Percentiles rank a stretch among this genome's conserved stretches.
These are phyloP conservation scores for Apiospora sp. DNA, from an alignment of 2,329 filamentous ascomycete species.

Conservation along the genomic window DNA sequence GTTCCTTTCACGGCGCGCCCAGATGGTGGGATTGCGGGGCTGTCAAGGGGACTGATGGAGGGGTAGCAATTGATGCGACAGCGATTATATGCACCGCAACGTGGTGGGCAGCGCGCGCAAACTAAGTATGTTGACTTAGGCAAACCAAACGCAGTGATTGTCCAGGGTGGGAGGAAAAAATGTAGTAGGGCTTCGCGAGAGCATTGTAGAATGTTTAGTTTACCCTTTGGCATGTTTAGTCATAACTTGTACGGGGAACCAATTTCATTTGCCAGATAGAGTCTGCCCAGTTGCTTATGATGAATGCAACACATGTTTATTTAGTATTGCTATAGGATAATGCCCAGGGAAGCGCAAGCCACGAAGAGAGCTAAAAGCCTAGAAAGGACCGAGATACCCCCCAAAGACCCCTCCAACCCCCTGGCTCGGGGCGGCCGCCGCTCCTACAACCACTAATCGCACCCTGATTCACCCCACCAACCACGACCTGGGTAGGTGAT, in stretches of 20 bases:
- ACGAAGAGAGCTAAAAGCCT: not conserved
- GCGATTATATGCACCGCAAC: not conserved
- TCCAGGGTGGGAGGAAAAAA: not conserved
- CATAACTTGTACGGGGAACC: not conserved
- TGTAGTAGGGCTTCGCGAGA: not conserved
- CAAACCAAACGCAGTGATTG: not conserved
- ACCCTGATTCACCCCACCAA: not conserved
- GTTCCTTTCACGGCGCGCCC: not conserved
- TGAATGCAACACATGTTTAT: not conserved
- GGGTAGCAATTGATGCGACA: not conserved
- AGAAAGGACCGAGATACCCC: not conserved
- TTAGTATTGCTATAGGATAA: not conserved
- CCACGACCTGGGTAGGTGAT: not conserved
- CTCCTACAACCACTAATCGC: conserved; percentile 5
- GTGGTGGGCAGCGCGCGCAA: not conserved
- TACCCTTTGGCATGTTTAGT: not conserved
- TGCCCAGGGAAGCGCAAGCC: not conserved
- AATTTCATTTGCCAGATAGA: conserved; percentile 1
- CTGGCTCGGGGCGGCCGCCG: not conserved
- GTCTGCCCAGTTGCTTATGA: not conserved
- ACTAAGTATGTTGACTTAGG: not conserved
- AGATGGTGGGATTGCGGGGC: conserved; percentile 29
- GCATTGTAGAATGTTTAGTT: not conserved
- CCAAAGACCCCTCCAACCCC: not conserved
- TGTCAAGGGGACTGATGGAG: not conserved